Conservation (phyloP, 1,139 yeast species). For the Pichia sp. region DNA sequence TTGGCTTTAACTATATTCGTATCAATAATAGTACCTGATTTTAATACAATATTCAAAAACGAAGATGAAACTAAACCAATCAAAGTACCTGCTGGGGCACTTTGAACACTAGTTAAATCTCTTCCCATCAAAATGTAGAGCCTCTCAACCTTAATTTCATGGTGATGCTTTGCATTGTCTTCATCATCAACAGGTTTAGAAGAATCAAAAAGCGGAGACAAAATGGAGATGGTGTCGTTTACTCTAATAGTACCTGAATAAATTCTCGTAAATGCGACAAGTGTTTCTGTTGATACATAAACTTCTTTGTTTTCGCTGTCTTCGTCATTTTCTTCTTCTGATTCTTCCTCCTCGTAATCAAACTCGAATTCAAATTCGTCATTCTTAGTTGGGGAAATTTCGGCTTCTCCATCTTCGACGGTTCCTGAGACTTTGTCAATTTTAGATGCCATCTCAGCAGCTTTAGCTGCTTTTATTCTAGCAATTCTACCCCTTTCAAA, state of each 20-base stretch:
- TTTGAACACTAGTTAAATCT: conserved; percentile 66
- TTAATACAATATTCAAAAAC: conserved; percentile 69
- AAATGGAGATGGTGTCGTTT: conserved; percentile 66
- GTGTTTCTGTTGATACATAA: conserved; percentile 42
- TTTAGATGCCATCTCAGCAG: conserved; percentile 52
- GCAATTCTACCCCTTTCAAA: conserved; percentile 62
- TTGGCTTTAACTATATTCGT: conserved; percentile 30
- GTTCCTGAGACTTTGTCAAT: conserved; percentile 15
- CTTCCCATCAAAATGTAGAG: conserved; percentile 87
- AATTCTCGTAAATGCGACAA: conserved; percentile 83
- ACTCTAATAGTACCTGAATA: conserved; percentile 74
- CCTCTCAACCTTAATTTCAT: conserved; percentile 49
- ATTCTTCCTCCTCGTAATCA: conserved; percentile 25
- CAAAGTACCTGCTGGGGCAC: conserved; percentile 91
- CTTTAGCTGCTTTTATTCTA: conserved; percentile 58
- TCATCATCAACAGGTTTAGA: conserved; percentile 40
- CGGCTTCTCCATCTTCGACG: conserved; percentile 26
- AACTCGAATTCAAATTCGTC: conserved; percentile 14
- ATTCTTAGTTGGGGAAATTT: conserved; percentile 23
- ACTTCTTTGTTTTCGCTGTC: conserved; percentile 31
- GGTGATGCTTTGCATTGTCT: conserved; percentile 37
- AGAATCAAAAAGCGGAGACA: conserved; percentile 85
- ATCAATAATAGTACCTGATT: conserved; percentile 73
- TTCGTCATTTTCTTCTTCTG: conserved; percentile 24
- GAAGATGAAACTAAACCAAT: conserved; percentile 78